Evolutionary conservation across 164 flowering plant species (phyloP).

Genomic region (Kingdonia uniflora): DNA sequence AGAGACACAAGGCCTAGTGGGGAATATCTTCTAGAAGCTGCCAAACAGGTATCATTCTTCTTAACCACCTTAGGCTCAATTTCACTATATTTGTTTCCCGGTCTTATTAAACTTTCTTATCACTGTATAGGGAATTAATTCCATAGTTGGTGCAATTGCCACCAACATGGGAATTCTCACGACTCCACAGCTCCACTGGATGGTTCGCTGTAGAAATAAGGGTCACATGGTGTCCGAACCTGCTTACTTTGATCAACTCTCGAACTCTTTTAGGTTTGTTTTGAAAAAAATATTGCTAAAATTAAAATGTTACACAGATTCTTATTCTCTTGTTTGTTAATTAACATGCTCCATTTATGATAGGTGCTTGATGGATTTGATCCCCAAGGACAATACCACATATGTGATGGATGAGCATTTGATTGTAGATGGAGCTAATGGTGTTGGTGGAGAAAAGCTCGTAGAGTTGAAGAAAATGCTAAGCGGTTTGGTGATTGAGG

Average conservation of each 20-base stretch:
- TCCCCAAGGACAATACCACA: conserved; percentile 24
- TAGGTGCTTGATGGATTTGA: conserved; percentile 70
- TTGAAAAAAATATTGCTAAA: background rate
- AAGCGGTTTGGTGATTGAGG: conserved; percentile 39
- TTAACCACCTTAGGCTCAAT: background rate
- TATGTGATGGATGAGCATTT: conserved; percentile 26
- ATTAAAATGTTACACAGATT: background rate
- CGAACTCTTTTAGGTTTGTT: conserved; percentile 62
- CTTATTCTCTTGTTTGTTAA: background rate
- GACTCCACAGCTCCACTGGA: conserved; percentile 97
- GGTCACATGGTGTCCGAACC: conserved; percentile 49
- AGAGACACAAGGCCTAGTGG: conserved; percentile 99
- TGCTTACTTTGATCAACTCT: conserved; percentile 60
- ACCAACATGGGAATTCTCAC: conserved; percentile 75
- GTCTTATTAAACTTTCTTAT: too few relatives aligned
- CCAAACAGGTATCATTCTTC: conserved; percentile 47
- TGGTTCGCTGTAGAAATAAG: conserved; percentile 74
- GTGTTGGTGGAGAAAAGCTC: conserved; percentile 84
- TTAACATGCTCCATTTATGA: conserved; percentile 4
- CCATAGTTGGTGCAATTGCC: conserved; percentile 51
- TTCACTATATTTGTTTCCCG: background rate
- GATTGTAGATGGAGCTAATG: conserved; percentile 91
- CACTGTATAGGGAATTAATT: conserved; percentile 51
- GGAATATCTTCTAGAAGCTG: conserved; percentile 70
- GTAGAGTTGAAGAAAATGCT: conserved; percentile 32